phyloP scores from a whole-genome alignment of 305 asterid genomes.

The Fraxinus nigra region DNA sequence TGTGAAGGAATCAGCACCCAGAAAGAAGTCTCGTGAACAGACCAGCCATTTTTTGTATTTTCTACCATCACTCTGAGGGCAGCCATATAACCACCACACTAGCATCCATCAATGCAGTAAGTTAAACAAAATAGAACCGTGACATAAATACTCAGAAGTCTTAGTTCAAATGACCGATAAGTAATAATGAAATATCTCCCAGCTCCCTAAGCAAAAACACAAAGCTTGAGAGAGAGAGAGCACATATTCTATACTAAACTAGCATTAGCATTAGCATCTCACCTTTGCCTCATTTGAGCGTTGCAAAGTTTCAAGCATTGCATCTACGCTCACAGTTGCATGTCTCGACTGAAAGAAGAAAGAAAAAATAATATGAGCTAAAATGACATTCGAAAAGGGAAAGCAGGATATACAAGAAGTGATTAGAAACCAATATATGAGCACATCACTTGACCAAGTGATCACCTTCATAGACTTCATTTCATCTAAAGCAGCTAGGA shows the following conservation, averaged over 20 bases:
- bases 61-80: neutral
- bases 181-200: neutral
- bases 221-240: slow-evolving; percentile 33
- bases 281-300: slow-evolving; percentile 59
- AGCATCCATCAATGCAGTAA: neutral
- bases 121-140: neutral
- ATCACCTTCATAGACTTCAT: slow-evolving; percentile 89
- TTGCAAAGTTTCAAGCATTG: slow-evolving; percentile 80
- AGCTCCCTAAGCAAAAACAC: slow-evolving; percentile 77
- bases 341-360: slow-evolving; percentile 63
- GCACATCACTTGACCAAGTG: neutral
- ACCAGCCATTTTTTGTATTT: neutral
- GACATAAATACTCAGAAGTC: neutral
- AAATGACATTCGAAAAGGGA: neutral
- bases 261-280: slow-evolving; percentile 7
- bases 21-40: neutral
- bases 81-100: neutral
- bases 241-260: too few species aligned
- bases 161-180: neutral
- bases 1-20: neutral
- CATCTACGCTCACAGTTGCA: slow-evolving; percentile 81
- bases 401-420: neutral
- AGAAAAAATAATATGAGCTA: neutral
- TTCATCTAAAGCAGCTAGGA: slow-evolving; percentile 85
- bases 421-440: slow-evolving; percentile 3